phyloP scores from a whole-genome alignment of 495 filamentous ascomycete species.

The Poronia punctata region DNA sequence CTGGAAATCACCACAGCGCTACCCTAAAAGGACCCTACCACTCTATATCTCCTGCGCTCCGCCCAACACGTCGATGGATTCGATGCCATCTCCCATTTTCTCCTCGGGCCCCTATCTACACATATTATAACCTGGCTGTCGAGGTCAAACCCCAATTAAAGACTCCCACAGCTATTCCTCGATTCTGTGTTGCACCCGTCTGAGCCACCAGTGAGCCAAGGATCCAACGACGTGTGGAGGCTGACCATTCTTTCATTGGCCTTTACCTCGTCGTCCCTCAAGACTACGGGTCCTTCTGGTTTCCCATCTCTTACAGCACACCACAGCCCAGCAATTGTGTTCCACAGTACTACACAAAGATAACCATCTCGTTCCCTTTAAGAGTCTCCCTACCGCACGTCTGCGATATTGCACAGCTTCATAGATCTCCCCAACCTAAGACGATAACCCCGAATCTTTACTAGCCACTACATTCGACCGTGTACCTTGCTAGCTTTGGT shows the following conservation, averaged over 20 bases:
- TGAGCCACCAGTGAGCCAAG: background rate
- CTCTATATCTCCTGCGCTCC: slow-evolving; percentile 6
- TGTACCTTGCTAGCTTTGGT: slow-evolving; percentile 14
- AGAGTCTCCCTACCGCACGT: background rate
- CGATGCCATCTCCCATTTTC: slow-evolving; percentile 6
- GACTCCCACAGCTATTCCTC: slow-evolving; percentile 3
- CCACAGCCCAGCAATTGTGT: slow-evolving; percentile 4
- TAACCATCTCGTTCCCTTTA: background rate
- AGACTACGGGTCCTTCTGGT: background rate
- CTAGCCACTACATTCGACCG: background rate
- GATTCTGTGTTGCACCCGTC: background rate
- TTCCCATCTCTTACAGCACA: slow-evolving; percentile 5
- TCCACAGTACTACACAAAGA: slow-evolving; percentile 1
- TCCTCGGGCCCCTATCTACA: too few species aligned
- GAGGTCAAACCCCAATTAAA: slow-evolving; percentile 3
- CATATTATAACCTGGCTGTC: slow-evolving; percentile 6
- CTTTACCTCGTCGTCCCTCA: background rate
- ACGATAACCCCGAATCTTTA: too few species aligned
- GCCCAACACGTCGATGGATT: slow-evolving; percentile 5
- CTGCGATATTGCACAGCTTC: background rate
- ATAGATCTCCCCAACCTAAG: too few species aligned
- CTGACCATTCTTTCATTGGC: background rate
- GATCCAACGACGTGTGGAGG: background rate
- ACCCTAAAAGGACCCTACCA: slow-evolving; percentile 2
- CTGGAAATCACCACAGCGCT: slow-evolving; percentile 7